Evolutionary conservation across 768 basidiomycete species (phyloP).

Genomic region (Gelatoporia subvermispora): DNA sequence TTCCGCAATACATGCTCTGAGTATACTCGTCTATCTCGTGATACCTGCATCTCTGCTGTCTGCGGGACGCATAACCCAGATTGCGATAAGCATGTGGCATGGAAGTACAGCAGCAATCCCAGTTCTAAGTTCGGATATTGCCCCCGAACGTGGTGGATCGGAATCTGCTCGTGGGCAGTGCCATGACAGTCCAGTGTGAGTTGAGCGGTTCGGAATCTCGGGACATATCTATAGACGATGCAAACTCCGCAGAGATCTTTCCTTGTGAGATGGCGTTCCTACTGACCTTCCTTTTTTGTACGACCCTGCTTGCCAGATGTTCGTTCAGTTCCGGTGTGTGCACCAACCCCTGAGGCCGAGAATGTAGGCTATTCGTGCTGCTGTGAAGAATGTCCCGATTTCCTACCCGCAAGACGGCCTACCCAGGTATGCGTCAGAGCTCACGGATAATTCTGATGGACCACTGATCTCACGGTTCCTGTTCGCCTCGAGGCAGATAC

Average conservation of each 20-base stretch:
- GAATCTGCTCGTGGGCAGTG: background rate
- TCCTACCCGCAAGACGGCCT: too few species aligned
- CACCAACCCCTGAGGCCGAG: background rate
- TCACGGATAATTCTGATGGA: background rate
- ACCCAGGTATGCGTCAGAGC: background rate
- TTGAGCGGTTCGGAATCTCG: background rate
- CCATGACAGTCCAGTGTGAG: background rate
- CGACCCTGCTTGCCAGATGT: background rate
- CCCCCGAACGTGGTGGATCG: background rate
- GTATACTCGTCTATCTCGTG: background rate
- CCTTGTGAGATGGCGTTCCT: conserved; percentile 4
- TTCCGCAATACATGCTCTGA: background rate
- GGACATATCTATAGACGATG: background rate
- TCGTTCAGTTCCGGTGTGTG: background rate
- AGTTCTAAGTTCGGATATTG: background rate
- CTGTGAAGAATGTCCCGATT: background rate
- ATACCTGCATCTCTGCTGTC: background rate
- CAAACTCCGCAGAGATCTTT: too few species aligned
- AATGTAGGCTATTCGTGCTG: background rate
- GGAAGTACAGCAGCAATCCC: background rate
- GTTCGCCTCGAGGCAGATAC: conserved; percentile 15
- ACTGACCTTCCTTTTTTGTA: conserved; percentile 9
- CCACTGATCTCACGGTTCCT: conserved; percentile 1
- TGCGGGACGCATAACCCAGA: too few species aligned
- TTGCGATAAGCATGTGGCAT: background rate